These are phyloP conservation scores for Hypoxylon sp. DNA, from an alignment of 2,329 filamentous ascomycete genomes.

Conservation along the genomic window DNA sequence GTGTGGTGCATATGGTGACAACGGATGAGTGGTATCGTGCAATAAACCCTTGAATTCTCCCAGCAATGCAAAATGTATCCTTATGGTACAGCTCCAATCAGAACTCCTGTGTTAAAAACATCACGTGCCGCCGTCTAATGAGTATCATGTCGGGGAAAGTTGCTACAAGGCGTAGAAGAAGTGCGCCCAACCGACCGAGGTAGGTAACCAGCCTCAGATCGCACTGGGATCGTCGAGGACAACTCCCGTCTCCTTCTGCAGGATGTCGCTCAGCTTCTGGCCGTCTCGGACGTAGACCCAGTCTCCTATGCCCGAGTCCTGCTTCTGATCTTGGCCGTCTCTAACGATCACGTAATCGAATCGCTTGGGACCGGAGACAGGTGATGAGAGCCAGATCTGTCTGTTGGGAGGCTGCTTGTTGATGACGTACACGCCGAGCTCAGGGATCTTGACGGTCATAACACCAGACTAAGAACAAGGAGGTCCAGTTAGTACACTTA, in stretches of 20 bases:
- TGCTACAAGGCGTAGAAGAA: conserved; percentile 1
- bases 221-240: conserved; percentile 54
- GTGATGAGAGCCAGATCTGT: conserved; percentile 96
- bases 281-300: conserved; percentile 94
- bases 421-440: conserved; percentile 87
- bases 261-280: conserved; percentile 78
- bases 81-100: conserved; percentile 21
- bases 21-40: conserved; percentile 23
- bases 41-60: conserved; percentile 3
- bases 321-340: conserved; percentile 83
- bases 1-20: conserved; percentile 6
- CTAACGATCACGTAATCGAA: conserved; percentile 88
- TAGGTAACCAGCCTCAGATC: conserved; percentile 9
- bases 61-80: conserved; percentile 22
- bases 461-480: conserved; percentile 79
- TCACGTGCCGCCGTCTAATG: not conserved
- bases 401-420: conserved; percentile 99
- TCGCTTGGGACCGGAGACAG: conserved; percentile 90
- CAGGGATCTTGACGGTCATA: conserved; percentile 79
- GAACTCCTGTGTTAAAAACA: conserved; percentile 14
- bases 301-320: conserved; percentile 78
- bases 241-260: conserved; percentile 83
- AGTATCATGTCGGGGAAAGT: conserved; percentile 1
- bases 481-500: conserved; percentile 23
- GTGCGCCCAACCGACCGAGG: not conserved